Base-by-base conservation (phyloP, 345 rosid genomes). In the Sisymbrium irio region DNA sequence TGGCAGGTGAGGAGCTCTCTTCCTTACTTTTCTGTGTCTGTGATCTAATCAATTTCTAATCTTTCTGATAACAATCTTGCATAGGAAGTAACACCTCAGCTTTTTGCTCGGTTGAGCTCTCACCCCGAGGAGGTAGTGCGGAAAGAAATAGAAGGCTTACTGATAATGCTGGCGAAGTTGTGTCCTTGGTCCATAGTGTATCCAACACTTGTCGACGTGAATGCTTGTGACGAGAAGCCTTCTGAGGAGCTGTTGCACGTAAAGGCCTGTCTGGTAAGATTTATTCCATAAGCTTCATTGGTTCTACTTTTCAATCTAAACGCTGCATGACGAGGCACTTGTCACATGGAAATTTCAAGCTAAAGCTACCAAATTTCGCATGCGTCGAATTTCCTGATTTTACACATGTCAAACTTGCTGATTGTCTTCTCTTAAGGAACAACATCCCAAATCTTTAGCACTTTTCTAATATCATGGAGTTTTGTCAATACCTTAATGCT, bases 171-270 rank as follows among this genome's bases (percentile, higher is more conserved):
- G 80, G 95, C 96, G 55, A 90, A 88, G 79, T 84, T 66, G 71
- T 93, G 89, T 62, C 98, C 98, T 50, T 90, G 91, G 89, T 90
- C 95, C 65, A 82, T 93, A 69, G 95, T 90, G 54, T 93, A 87
- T 72, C 95, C 98, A 54, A 86, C 93, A 33, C 87, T 93, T 57
- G 95, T 93, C 74, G 96, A 90, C 78, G 83, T 87, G 60, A 88
- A 87, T 82, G 86, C 98, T 32, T 80, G 77, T 84, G 89, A 85
- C 57, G 83, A 83, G 68, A 80, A 84, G 71, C 88, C 84, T 51
- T 86, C 97, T 0, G 93, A 86, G 81, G 98, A 93, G 86, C 91
- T 93, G 83, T 83, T 81, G 57, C 91, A 88, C 73, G 77, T 93
- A 58, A 71, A 87, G 75, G 89, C 87, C 46, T 88, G 87, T 76